Evolutionary conservation across 2,329 filamentous ascomycete genomes (phyloP), one percentile per base, ranked within the genome.

Genomic region (Ascosphaera apis): DNA sequence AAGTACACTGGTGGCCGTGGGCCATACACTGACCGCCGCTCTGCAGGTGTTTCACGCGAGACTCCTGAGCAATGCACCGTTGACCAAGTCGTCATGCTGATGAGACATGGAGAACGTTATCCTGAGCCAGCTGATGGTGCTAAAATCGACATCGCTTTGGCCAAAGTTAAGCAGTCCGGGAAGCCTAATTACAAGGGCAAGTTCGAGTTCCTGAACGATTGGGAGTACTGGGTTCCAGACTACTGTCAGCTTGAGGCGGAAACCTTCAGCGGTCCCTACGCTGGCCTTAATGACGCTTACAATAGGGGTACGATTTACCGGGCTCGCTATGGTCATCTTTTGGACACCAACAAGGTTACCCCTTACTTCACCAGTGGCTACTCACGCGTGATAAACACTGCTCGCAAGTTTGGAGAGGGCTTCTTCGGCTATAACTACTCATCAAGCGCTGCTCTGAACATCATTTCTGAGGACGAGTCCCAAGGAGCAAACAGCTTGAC

Each of bases 291-390:
- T 0, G 54, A 61, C 41, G 57, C 65, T 2, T 68, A 68, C 47
- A 58, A 57, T 2, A 66, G 65, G 1, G 68, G 68, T 5, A 56
- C 65, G 11, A 60, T 59, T 13, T 54, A 71, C 6, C 57, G 61
- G 11, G 66, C 65, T 2, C 58, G 64, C 4, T 72, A 72, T 47
- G 47, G 50, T 3, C 49, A 62, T 41, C 55, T 71, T 3, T 43
- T 67, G 3, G 39, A 53, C 7, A 43, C 42, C 2, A 38, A 44
- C 11, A 48, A 45, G 2, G 47, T 48, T n/a, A 57, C 52, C 1
- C 50, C 48, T 9, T 55, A 69, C 43, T 72, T 67, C 67, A 65
- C 67, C 17, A 66, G 64, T 42, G 60, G 62, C 35, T 66, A 59
- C 3, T 41, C 53, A 7, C 59, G 67, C 11, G 67, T 72, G 3